These are phyloP conservation scores for Antitrichia curtipendula DNA, from an alignment of 225 moss, liverwort and hornwort species.

Conservation along the genomic window DNA sequence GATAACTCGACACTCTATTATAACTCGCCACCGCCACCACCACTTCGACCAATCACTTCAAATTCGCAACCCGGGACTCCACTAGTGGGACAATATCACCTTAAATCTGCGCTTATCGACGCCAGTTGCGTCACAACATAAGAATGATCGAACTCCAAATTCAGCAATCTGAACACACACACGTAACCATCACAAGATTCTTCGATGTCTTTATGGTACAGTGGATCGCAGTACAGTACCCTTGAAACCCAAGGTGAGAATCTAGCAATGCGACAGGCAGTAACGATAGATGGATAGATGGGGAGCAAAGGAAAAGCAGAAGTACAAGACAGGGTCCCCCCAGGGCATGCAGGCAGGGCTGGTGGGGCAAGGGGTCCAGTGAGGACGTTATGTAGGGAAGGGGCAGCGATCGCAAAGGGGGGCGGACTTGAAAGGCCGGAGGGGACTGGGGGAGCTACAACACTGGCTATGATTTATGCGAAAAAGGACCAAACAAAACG, in stretches of 20 bases:
- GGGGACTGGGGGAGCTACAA: neutral
- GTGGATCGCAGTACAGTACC: neutral
- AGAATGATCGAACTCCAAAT: neutral
- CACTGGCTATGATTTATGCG: neutral
- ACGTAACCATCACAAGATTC: neutral
- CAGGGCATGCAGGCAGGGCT: neutral
- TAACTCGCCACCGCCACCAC: neutral
- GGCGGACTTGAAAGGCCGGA: neutral
- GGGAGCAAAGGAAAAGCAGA: neutral
- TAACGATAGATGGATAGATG: neutral
- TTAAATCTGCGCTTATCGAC: neutral
- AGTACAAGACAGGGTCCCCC: neutral
- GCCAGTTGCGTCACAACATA: neutral
- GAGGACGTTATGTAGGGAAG: neutral
- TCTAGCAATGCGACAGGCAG: neutral
- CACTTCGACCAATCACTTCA: neutral
- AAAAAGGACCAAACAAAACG: neutral
- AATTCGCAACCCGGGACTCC: neutral
- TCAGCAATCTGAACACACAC: neutral
- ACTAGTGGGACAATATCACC: neutral
- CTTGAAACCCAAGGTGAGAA: neutral
- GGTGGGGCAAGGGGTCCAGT: neutral
- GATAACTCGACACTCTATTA: neutral
- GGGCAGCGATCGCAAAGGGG: neutral
- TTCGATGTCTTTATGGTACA: neutral